Base-by-base conservation (phyloP, 2,329 filamentous ascomycete genomes). In the Pyrenophora teres region DNA sequence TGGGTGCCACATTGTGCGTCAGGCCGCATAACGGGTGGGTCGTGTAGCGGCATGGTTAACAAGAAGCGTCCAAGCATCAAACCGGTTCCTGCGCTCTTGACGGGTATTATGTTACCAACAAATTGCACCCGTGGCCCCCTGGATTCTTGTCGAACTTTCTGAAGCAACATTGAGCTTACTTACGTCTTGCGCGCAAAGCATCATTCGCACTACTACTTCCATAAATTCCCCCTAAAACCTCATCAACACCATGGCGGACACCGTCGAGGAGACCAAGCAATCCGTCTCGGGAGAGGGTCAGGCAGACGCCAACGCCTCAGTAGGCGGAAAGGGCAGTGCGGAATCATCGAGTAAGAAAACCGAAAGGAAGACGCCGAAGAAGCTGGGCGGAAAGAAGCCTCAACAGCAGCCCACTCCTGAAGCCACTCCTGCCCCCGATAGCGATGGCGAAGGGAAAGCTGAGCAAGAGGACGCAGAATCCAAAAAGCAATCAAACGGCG, bases 301-400 rank as follows among this genome's bases (percentile, higher is more conserved):
- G 59, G 71, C 71, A 41, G 63, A 72, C 57, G 69, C 65, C 61
- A 68, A 66, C 55, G 71, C 70, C 42, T 71, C 68, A 18, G 37
- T 71, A 40, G 70, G 71, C 59, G 71, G 58, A 59, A 71, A 68
- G 56, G 71, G 68, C 52, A 70, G 55, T 52, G 69, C 69, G 42
- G 69, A 73, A 65, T 72, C 66, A 68, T 70, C 69, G 66, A 74
- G 71, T 74, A 72, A 76, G 73, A 76, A 74, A 74, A 73, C 65
- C 61, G 72, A 75, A 62, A 80, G 77, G 68, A 77, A 76, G 64
- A 75, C 76, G 52, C 78, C 78, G 32, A 77, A 79, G 70, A 80
- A 80, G 73, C 68, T 80, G 59, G 76, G 77, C 64, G 67, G 67
- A 56, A 78, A 79, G 70, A 72, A 76, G 62, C 65, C 68, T 56